Conservation (phyloP, 768 basidiomycete genomes). For the Mycena vitilis region DNA sequence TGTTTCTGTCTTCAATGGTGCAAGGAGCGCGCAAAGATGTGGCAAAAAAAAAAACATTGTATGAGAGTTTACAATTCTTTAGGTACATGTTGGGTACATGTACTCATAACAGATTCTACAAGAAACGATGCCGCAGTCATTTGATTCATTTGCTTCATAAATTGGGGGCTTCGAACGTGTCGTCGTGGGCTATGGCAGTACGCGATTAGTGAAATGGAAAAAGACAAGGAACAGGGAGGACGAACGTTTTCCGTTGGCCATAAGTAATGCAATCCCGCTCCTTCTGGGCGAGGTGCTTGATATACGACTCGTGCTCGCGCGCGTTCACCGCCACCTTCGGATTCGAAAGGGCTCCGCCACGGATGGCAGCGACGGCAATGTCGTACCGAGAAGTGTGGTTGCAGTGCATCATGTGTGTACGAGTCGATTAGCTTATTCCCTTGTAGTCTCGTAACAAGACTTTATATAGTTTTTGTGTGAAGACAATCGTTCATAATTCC, state of each 20-base stretch:
- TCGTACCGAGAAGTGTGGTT: slow-evolving; percentile 77
- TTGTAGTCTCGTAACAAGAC: too few species aligned
- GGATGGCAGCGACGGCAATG: slow-evolving; percentile 71
- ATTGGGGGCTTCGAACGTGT: slow-evolving; percentile 59
- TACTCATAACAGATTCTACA: too few species aligned
- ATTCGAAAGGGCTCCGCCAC: slow-evolving; percentile 64
- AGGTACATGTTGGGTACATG: too few species aligned
- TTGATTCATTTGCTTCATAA: slow-evolving; percentile 42
- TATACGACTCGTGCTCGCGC: slow-evolving; percentile 65
- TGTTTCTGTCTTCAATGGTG: too few species aligned
- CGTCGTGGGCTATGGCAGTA: slow-evolving; percentile 56
- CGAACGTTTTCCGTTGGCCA: slow-evolving; percentile 67
- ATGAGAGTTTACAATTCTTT: too few species aligned
- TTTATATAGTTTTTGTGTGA: too few species aligned
- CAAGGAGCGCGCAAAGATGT: too few species aligned
- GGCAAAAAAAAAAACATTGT: too few species aligned
- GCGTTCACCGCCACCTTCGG: slow-evolving; percentile 65
- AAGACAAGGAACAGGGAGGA: neutral
- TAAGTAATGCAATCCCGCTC: slow-evolving; percentile 73
- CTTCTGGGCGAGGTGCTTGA: slow-evolving; percentile 71
- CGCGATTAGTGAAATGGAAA: slow-evolving; percentile 1
- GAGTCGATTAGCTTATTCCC: too few species aligned
- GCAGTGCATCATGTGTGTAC: slow-evolving; percentile 77
- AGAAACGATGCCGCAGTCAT: too few species aligned
- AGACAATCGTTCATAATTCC: too few species aligned